Evolutionary conservation across 257 asterid genomes (phyloP).

Genomic region (Solanum raphanifolium): DNA sequence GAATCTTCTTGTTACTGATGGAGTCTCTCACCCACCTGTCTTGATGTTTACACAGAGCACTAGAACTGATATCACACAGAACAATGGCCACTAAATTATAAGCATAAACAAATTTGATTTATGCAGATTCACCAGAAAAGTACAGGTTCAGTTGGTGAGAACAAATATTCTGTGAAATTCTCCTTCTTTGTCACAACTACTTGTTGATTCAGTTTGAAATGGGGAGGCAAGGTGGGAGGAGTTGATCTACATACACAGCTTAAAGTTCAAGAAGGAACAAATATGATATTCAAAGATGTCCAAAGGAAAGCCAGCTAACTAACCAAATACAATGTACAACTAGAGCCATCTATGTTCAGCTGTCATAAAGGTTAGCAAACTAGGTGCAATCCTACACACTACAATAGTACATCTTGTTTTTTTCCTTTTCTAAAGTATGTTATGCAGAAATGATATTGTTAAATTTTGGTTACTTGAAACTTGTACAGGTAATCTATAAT

Average conservation of each 20-base stretch:
- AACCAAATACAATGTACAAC: neutral
- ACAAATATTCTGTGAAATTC: neutral
- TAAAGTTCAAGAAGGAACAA: neutral
- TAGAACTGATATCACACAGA: neutral
- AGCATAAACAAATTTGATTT: neutral
- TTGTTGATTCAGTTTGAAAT: neutral
- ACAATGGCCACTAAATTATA: neutral
- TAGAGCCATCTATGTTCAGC: neutral
- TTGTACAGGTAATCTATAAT: neutral
- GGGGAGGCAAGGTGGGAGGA: neutral
- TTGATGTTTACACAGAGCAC: neutral
- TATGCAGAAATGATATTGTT: neutral
- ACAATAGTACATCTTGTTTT: neutral
- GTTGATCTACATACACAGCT: neutral
- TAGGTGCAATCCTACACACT: neutral
- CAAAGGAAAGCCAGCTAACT: neutral
- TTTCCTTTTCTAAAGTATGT: neutral
- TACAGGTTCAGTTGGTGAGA: neutral
- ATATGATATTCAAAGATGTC: neutral
- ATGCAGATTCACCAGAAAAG: neutral
- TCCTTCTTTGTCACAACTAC: neutral
- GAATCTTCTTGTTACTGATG: neutral
- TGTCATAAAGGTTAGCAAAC: neutral
- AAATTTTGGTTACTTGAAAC: neutral
- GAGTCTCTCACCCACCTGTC: neutral